Base-by-base conservation (phyloP, 805 yeast species). In the Candida odintsovae region DNA sequence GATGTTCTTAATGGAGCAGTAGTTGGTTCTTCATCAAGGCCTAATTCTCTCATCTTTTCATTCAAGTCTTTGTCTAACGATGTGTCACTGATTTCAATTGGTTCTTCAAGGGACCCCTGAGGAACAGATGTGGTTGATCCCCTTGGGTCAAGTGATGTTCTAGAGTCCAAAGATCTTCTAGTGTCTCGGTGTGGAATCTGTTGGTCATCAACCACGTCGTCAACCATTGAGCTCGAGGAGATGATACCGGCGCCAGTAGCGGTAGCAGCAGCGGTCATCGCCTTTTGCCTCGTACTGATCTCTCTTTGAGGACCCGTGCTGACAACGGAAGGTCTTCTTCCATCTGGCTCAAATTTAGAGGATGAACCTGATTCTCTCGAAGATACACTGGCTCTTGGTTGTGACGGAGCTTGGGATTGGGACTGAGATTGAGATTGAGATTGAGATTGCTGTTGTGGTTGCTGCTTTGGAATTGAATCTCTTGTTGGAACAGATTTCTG, bases 111-210 rank as follows among this genome's bases (percentile, higher is more conserved):
- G 20, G 20, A 2, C 2, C 33, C 18, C 26, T 37, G 20, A 33
- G 43, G 42, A 9, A 39, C 16, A 10, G 38, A 36, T 9, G 40
- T 20, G 10, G 18, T 10, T 20, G 50, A 40, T 11, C 23, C 35
- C 40, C 46, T 43, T 25, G 50, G 50, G 33, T 49, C 51, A 11
- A 40, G 16, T 8, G 44, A 40, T 31, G 15, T 35, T 26, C 40
- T 45, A 3, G 28, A 20, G 38, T 36, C 28, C 8, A 12, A n/a
- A 7, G 26, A 33, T 22, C 37, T 35, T 42, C 40, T 31, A 36
- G n/a, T 13, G 33, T 33, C 36, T 33, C 36, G 15, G 5, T 16
- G 18, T 16, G 20, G 36, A 16, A 8, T 33, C 8, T 33, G 36
- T 16, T 33, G 31, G n/a, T 13, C 31, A 13, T 28, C 11, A 16